Conservation (phyloP, 1,284 basidiomycete species). For the Erythrobasidium hasegawianum region DNA sequence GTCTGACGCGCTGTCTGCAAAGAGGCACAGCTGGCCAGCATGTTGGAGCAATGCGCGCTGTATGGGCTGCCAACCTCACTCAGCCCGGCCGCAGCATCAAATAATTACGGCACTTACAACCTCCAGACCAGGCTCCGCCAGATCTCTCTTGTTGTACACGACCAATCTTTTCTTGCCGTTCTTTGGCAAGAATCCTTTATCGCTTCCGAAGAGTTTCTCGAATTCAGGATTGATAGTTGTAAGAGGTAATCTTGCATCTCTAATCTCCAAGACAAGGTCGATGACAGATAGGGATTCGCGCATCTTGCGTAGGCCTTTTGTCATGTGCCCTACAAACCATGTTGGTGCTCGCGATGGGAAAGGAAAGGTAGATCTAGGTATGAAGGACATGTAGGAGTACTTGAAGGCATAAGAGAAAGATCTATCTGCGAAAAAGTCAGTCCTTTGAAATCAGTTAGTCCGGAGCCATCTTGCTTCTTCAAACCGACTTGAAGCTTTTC, state of each 20-base stretch:
- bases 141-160: slow-evolving; percentile 88
- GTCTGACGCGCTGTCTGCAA: slow-evolving; percentile 54
- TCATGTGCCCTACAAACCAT: slow-evolving; percentile 98
- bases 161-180: slow-evolving; percentile 63
- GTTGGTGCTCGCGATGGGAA: slow-evolving; percentile 61
- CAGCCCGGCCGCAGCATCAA: background rate
- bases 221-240: slow-evolving; percentile 89
- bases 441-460: too few relatives aligned
- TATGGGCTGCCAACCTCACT: slow-evolving; percentile 48
- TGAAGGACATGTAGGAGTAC: slow-evolving; percentile 44
- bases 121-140: slow-evolving; percentile 78
- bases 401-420: too few relatives aligned
- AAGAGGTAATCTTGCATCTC: slow-evolving; percentile 86
- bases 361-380: slow-evolving; percentile 49
- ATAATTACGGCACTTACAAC: slow-evolving; percentile 56
- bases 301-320: slow-evolving; percentile 72
- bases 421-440: too few relatives aligned
- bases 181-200: slow-evolving; percentile 19
- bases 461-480: too few relatives aligned
- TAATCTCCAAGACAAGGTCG: slow-evolving; percentile 87
- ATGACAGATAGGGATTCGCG: slow-evolving; percentile 72
- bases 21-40: slow-evolving; percentile 53
- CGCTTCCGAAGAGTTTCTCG: slow-evolving; percentile 56
- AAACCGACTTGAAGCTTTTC: too few relatives aligned
- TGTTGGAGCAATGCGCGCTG: slow-evolving; percentile 51